These are phyloP conservation scores for Fraxinus ornus DNA, from an alignment of 305 asterid species.

Conservation along the genomic window DNA sequence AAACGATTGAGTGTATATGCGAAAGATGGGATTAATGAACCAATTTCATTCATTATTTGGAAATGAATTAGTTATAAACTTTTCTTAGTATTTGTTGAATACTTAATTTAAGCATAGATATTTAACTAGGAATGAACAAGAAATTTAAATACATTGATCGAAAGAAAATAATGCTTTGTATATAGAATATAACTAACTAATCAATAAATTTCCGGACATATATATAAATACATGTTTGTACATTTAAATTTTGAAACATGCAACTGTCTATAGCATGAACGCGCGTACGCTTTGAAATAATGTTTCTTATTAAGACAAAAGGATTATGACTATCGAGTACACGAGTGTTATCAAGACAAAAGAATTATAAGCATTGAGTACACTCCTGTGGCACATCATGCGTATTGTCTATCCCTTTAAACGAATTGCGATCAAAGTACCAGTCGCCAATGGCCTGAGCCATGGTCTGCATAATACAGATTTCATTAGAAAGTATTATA, in stretches of 20 bases:
- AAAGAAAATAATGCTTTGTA: not conserved
- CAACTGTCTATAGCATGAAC: not conserved
- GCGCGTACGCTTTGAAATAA: not conserved
- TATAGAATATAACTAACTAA: not conserved
- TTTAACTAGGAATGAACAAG: not conserved
- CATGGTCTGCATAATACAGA: conserved; percentile 28
- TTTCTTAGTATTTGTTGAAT: no score
- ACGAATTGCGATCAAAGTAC: conserved; percentile 29
- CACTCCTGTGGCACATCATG: conserved; percentile 17
- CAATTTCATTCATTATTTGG: not conserved
- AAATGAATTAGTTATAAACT: no score
- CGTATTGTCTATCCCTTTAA: conserved; percentile 19
- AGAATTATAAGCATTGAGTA: not conserved
- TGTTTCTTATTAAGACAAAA: not conserved
- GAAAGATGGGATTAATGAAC: not conserved
- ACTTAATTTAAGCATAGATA: not conserved
- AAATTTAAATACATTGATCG: no score
- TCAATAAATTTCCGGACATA: not conserved
- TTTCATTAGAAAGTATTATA: not conserved
- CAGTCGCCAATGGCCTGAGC: conserved; percentile 28
- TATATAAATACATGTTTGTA: not conserved
- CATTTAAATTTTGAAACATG: not conserved
- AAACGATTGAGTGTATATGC: no score
- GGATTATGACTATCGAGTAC: not conserved
- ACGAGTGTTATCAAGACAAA: not conserved